These are phyloP conservation scores for Exophiala sp. DNA, from an alignment of 2,329 filamentous ascomycete genomes.

Conservation along the genomic window DNA sequence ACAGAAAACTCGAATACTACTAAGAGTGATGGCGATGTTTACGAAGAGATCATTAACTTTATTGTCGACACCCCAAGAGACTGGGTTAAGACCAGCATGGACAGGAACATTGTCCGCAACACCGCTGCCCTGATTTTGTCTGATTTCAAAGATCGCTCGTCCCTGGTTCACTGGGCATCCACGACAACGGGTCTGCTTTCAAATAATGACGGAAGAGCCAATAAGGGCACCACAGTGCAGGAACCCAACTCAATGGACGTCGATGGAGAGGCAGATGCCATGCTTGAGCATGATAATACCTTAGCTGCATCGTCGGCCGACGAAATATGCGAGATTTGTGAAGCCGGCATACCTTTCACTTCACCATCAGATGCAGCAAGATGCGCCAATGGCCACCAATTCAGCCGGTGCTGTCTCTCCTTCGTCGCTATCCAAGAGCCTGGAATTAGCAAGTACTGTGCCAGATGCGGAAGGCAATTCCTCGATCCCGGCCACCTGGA, in stretches of 20 bases:
- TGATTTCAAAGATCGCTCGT: not conserved
- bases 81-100: constrained; percentile 9
- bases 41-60: constrained; percentile 12
- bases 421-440: constrained; percentile 30
- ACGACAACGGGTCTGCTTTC: not conserved
- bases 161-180: constrained; percentile 7
- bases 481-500: constrained; percentile 25
- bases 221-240: not conserved
- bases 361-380: constrained; percentile 7
- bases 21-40: constrained; percentile 1
- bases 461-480: constrained; percentile 29
- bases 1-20: not conserved
- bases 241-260: not conserved
- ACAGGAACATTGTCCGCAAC: constrained; percentile 14
- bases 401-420: constrained; percentile 28
- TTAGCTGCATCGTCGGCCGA: not conserved
- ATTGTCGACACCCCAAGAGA: not conserved
- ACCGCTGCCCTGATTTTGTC: constrained; percentile 9
- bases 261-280: not conserved
- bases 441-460: constrained; percentile 29
- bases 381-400: constrained; percentile 25
- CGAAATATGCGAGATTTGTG: constrained; percentile 27
- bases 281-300: not conserved
- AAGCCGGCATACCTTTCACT: constrained; percentile 16
- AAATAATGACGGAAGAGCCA: not conserved